These are phyloP conservation scores for Ajuga chamaepitys DNA, from an alignment of 257 asterid species.

Conservation along the genomic window DNA sequence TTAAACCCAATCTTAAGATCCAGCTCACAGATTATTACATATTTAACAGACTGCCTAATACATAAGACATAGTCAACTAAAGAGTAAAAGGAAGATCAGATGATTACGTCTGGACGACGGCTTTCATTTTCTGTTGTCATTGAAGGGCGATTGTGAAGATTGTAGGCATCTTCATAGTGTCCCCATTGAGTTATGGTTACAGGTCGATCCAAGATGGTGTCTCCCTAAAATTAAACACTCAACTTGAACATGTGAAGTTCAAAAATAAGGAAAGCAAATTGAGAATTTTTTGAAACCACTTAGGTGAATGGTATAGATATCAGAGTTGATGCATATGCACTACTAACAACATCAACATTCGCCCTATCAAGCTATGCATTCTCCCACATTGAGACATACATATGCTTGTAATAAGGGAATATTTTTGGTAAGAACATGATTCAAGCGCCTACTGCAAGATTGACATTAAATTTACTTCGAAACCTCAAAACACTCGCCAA, in stretches of 20 bases:
- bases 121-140: conserved; percentile 50
- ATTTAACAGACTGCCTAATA: no score
- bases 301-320: neutral
- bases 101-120: conserved; percentile 26
- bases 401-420: neutral
- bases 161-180: conserved; percentile 40
- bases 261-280: neutral
- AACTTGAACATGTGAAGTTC: neutral
- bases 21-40: no score
- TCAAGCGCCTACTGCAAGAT: neutral
- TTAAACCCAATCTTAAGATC: no score
- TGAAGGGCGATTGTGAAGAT: conserved; percentile 39
- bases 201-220: conserved; percentile 63
- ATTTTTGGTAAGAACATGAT: neutral
- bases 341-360: neutral
- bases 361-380: neutral
- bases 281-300: neutral
- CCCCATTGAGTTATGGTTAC: conserved; percentile 80
- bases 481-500: no score
- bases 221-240: conserved; percentile 46
- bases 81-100: neutral
- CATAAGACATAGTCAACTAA: neutral
- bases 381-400: neutral
- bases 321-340: neutral
- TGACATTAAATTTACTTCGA: no score